Evolutionary conservation across 805 yeast species (phyloP).

Genomic region (Cyberlindnera nakhonratchasimensis): DNA sequence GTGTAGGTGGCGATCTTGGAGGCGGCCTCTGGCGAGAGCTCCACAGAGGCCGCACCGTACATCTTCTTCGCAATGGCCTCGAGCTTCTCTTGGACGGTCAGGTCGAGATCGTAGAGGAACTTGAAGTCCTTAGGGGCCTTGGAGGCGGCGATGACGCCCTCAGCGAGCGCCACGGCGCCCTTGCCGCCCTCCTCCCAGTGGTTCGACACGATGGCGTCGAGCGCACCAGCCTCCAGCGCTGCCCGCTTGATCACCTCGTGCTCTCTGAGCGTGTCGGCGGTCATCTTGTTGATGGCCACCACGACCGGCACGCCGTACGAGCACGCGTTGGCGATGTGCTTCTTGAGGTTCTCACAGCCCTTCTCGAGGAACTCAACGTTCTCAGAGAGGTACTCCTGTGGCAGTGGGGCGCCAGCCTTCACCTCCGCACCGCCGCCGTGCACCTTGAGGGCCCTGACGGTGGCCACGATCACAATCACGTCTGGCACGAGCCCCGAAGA

Average conservation of each 20-base stretch:
- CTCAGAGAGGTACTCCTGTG: constrained; percentile 56
- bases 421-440: constrained; percentile 91
- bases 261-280: constrained; percentile 66
- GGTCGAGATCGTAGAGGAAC: constrained; percentile 60
- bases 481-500: constrained; percentile 78
- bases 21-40: constrained; percentile 65
- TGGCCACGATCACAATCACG: constrained; percentile 76
- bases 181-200: constrained; percentile 87
- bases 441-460: constrained; percentile 78
- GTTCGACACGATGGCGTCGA: constrained; percentile 73
- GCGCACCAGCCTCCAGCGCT: constrained; percentile 74
- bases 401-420: constrained; percentile 78
- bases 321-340: constrained; percentile 71
- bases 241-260: constrained; percentile 63
- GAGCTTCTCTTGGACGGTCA: constrained; percentile 64
- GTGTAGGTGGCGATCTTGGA: constrained; percentile 65
- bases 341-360: constrained; percentile 74
- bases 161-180: constrained; percentile 73
- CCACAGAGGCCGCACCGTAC: constrained; percentile 76
- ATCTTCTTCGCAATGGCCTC: constrained; percentile 64
- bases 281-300: constrained; percentile 78
- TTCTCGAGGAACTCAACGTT: constrained; percentile 50
- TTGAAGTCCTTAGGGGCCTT: constrained; percentile 41
- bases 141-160: constrained; percentile 63
- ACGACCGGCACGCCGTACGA: constrained; percentile 77